Base-by-base conservation (phyloP, 768 basidiomycete genomes). In the Podaxis sp. region DNA sequence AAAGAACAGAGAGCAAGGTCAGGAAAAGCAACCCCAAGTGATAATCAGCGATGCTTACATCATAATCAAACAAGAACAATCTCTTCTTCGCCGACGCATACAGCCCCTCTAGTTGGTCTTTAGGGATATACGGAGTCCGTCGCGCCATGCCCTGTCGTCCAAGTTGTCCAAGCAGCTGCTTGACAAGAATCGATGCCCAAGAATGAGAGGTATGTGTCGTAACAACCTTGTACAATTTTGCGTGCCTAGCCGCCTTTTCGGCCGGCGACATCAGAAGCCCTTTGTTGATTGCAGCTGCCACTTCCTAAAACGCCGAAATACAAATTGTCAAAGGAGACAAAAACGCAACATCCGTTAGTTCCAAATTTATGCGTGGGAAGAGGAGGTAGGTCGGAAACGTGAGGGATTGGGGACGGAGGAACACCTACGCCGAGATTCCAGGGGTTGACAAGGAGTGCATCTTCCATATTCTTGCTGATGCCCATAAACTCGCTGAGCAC, bases 401-500 rank as follows among this genome's bases (percentile, higher is more conserved):
- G 52, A 60, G 69, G 25, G 47, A 65, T 43, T 38, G 17, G 47
- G 29, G 63, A 61, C 37, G 53, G 57, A 47, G 52, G 46, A 36
- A 25, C 41, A 82, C 86, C 47, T 64, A 92, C 93, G 59, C 88
- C 91, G 19, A 98, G 85, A 73, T 96, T 93, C 93, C 96, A 97
- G 1, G 96, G 96, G 75, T 99, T 98, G 61, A 97, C 91, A 64
- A 93, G 85, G 19, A 97, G 77, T 22, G 96, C 93, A 29, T 94
- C 86, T 55, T 82, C 80, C 93, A 98, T 95, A 65, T 93, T 88
- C 69, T 91, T 88, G 57, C 93, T 91, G 68, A 97, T 97, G 9
- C 96, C 96, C 91, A 97, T 97, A 71, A 98, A 98, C 77, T 99
- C 96, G 70, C 92, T 94, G 59, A 99, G 79, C 64, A 98, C 90